phyloP scores from a whole-genome alignment of 129 eudicot species.

The Flaveria trinervia region DNA sequence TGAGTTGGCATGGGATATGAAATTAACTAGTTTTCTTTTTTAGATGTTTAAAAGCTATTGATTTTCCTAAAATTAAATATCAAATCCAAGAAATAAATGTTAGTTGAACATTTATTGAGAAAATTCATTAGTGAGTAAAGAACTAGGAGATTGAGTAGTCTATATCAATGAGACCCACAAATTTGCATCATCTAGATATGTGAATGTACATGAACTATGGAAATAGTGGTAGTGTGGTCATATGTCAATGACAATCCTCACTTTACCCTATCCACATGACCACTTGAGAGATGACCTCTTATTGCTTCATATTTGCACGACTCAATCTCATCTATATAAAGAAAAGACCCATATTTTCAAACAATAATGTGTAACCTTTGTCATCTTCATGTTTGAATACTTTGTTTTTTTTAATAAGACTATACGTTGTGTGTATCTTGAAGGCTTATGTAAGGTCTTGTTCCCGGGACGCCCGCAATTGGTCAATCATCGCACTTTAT shows the following conservation, averaged over 20 bases:
- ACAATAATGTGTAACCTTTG: slow-evolving; percentile 12
- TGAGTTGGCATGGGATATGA: background rate
- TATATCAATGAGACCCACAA: slow-evolving; percentile 26
- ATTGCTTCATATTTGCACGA: slow-evolving; percentile 25
- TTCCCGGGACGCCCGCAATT: too few species aligned
- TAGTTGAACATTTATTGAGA: slow-evolving; percentile 7
- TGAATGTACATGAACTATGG: slow-evolving; percentile 27
- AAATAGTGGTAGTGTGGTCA: slow-evolving; percentile 39
- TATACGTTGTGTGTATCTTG: too few species aligned
- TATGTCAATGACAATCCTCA: slow-evolving; percentile 26
- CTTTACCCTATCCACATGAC: slow-evolving; percentile 26
- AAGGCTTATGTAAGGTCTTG: too few species aligned
- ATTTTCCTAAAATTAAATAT: background rate
- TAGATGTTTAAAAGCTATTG: background rate
- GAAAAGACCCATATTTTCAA: slow-evolving; percentile 23
- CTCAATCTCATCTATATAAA: slow-evolving; percentile 18
- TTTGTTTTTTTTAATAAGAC: too few species aligned
- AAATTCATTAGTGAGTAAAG: background rate
- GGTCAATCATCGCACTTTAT: too few species aligned
- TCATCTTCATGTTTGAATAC: background rate
- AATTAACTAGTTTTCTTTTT: background rate
- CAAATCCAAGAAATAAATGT: background rate
- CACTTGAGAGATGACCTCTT: slow-evolving; percentile 29
- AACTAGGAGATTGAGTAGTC: slow-evolving; percentile 27
- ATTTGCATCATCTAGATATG: slow-evolving; percentile 26